Evolutionary conservation across 2,329 filamentous ascomycete genomes (phyloP), one percentile per base, ranked within the genome.

Genomic region (Verticillium isaacii): DNA sequence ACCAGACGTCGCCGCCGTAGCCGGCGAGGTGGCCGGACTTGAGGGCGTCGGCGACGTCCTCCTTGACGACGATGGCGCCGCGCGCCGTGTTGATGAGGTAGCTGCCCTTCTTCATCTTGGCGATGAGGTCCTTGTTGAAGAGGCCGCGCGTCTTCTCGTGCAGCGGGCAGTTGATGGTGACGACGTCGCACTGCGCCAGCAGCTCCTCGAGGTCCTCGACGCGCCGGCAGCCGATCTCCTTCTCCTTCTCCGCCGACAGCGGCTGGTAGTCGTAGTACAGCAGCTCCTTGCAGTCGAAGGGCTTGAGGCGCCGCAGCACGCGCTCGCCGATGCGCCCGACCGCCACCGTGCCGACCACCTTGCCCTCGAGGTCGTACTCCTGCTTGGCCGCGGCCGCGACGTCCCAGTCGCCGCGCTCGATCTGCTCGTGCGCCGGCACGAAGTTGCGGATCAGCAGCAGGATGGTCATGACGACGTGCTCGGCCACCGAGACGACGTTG

Each of bases 241-340:
- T 88, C 87, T 98, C 93, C 71, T 88, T 84, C 83, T 97, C 93
- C 64, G 92, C 74, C 64, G 81, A 84, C 67, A 99, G 85, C 59
- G 94, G 93, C 86, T 99, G 95, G 90, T 99, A 99, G 83, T 99
- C 95, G 77, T 91, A 98, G 91, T 99, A 99, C 67, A 98, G 87
- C 58, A 99, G 87, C 85, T 98, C 94, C 89, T 97, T 97, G 92
- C 95, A 99, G 85, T 97, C 94, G 75, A 99, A 99, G 68, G 93
- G 83, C 88, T 96, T 96, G 72, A 99, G 89, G 68, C 95, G 89
- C 78, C 94, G 91, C 70, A 99, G 88, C 63, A 99, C 95, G 80
- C 95, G 93, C 88, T 98, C 93, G 73, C 95, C 95, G 72, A 99
- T 99, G 76, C 95, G 92, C 77, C 95, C 95, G 66, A 98, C 93